phyloP scores from a whole-genome alignment of 148 eudicot genomes.

The Rheum nobile region DNA sequence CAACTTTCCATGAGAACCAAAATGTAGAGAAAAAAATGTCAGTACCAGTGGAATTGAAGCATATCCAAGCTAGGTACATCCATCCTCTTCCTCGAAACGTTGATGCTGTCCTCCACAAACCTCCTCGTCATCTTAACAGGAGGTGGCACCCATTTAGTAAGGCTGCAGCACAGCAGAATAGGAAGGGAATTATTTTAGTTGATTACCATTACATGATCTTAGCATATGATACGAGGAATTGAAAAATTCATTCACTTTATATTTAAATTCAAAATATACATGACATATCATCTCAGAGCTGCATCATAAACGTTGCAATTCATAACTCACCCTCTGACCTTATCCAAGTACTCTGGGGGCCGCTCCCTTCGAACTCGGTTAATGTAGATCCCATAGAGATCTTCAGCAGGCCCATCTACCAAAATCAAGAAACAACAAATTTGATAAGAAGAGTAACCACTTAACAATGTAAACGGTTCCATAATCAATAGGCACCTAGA shows the following conservation, averaged over 20 bases:
- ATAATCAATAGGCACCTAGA: background rate
- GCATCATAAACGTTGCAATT: constrained; percentile 14
- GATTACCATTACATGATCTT: background rate
- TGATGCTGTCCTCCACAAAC: constrained; percentile 59
- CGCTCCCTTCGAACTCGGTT: constrained; percentile 89
- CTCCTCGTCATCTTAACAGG: constrained; percentile 95
- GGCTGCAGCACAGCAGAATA: constrained; percentile 35
- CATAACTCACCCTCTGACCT: constrained; percentile 76
- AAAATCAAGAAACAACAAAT: constrained; percentile 8
- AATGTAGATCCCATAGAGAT: constrained; percentile 94
- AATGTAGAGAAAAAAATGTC: constrained; percentile 1
- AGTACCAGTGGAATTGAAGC: constrained; percentile 99
- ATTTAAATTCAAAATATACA: background rate
- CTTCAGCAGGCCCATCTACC: constrained; percentile 98
- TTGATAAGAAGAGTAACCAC: background rate
- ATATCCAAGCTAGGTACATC: constrained; percentile 89
- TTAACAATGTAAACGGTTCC: background rate
- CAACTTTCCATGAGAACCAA: background rate
- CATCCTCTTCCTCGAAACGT: constrained; percentile 87
- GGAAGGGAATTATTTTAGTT: background rate
- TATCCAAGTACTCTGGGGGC: constrained; percentile 72
- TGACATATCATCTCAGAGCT: background rate
- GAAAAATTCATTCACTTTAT: background rate
- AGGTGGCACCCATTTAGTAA: constrained; percentile 96
- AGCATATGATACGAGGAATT: background rate